phyloP scores from a whole-genome alignment of 345 rosid genomes.

The Brassica juncea region DNA sequence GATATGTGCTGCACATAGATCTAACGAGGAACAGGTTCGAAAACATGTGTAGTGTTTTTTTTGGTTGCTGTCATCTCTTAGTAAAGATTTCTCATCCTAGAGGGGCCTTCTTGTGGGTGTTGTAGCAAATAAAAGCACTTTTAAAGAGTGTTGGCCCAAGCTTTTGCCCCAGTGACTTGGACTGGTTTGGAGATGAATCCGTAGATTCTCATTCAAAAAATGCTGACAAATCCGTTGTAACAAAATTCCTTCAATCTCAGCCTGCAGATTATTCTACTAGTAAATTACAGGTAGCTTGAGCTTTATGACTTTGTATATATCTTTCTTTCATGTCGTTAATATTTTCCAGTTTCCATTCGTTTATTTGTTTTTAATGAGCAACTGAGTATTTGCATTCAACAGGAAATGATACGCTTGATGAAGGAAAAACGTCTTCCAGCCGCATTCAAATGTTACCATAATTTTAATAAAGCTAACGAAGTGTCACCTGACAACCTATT shows the following conservation, averaged over 20 bases:
- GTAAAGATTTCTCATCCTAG: conserved; percentile 14
- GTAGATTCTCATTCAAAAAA: conserved; percentile 59
- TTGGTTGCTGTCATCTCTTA: background rate
- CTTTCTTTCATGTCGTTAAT: background rate
- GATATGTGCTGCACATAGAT: conserved; percentile 81
- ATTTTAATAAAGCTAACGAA: conserved; percentile 67
- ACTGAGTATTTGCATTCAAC: conserved; percentile 30
- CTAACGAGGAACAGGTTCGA: conserved; percentile 86
- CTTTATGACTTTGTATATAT: conserved; percentile 9
- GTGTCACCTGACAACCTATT: conserved; percentile 69
- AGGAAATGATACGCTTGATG: conserved; percentile 93
- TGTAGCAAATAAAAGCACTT: conserved; percentile 93
- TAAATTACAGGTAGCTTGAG: conserved; percentile 72
- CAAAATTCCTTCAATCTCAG: conserved; percentile 80
- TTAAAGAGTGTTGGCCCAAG: conserved; percentile 71
- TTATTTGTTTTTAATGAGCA: conserved; percentile 17
- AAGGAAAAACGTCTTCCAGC: conserved; percentile 75
- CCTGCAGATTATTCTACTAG: conserved; percentile 80
- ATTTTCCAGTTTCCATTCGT: background rate
- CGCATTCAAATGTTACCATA: conserved; percentile 89
- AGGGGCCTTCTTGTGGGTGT: conserved; percentile 12
- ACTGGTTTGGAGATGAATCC: conserved; percentile 76
- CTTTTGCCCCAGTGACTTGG: conserved; percentile 72
- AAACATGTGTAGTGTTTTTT: background rate
- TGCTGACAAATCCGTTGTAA: conserved; percentile 79